phyloP scores from a whole-genome alignment of 352 stramenopile genomes.

The Thalassiosira mediterranea region DNA sequence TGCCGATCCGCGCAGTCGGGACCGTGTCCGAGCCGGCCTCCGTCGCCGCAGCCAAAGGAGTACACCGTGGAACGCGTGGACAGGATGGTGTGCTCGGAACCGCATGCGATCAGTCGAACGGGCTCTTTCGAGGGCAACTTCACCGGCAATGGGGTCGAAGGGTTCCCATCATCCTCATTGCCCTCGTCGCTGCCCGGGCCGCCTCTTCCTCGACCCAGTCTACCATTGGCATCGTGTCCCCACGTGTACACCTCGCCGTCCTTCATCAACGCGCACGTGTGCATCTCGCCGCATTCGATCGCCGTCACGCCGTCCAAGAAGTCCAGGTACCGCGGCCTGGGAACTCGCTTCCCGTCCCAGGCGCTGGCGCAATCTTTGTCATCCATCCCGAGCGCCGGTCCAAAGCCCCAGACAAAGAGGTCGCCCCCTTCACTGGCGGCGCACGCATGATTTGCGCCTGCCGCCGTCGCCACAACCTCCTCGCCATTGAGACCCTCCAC shows the following conservation, averaged over 20 bases:
- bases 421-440: slow-evolving; percentile 30
- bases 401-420: slow-evolving; percentile 38
- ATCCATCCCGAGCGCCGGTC: background rate
- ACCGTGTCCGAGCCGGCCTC: slow-evolving; percentile 68
- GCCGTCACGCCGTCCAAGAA: slow-evolving; percentile 13
- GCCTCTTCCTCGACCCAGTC: slow-evolving; percentile 54
- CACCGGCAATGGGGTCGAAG: slow-evolving; percentile 11
- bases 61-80: slow-evolving; percentile 47
- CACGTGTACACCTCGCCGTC: slow-evolving; percentile 61
- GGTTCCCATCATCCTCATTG: slow-evolving; percentile 25
- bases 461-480: slow-evolving; percentile 47
- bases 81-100: slow-evolving; percentile 55
- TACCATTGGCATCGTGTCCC: slow-evolving; percentile 65
- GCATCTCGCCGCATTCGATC: slow-evolving; percentile 64
- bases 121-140: slow-evolving; percentile 11
- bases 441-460: slow-evolving; percentile 52
- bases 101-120: slow-evolving; percentile 60
- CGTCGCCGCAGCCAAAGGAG: slow-evolving; percentile 66
- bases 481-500: slow-evolving; percentile 67
- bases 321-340: too few relatives aligned
- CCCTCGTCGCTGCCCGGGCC: too few relatives aligned
- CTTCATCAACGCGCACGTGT: slow-evolving; percentile 61
- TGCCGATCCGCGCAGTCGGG: slow-evolving; percentile 44
- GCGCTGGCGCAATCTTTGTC: too few relatives aligned
- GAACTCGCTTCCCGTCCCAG: too few relatives aligned